Conservation (phyloP, 257 asterid genomes). For the Schizonepeta tenuifolia region DNA sequence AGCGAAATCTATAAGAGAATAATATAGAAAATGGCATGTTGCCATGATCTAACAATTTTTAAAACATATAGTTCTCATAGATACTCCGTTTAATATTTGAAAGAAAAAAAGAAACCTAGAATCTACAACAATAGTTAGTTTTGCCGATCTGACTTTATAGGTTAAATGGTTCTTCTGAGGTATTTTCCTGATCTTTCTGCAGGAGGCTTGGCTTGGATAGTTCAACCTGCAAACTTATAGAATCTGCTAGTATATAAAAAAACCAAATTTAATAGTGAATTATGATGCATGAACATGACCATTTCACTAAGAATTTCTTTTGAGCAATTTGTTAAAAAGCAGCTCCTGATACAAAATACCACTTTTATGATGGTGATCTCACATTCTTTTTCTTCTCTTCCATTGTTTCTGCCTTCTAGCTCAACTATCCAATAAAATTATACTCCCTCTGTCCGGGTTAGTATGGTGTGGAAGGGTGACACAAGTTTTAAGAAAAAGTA, state of each 20-base stretch:
- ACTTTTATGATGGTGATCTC: conserved; percentile 26
- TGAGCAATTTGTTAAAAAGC: not conserved
- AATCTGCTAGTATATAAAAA: not conserved
- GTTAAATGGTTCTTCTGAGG: not conserved
- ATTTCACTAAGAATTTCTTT: not conserved
- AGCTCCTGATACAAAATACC: conserved; percentile 19
- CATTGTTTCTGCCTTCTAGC: conserved; percentile 23
- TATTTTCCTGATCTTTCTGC: conserved; percentile 3
- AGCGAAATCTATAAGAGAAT: conserved; percentile 2
- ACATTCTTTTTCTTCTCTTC: conserved; percentile 31
- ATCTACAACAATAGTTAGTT: not conserved
- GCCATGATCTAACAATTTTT: not conserved
- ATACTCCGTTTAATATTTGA: conserved; percentile 1
- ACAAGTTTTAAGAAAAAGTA: too few species aligned
- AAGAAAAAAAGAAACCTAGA: not conserved
- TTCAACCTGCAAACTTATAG: not conserved
- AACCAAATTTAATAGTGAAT: not conserved
- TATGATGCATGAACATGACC: conserved; percentile 5
- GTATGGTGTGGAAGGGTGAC: too few species aligned
- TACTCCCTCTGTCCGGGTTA: too few species aligned
- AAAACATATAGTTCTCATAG: conserved; percentile 1
- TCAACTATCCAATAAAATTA: conserved; percentile 31
- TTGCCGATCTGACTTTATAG: not conserved
- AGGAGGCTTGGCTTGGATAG: conserved; percentile 14
- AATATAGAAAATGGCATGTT: not conserved